Evolutionary conservation across 2,329 filamentous ascomycete genomes (phyloP), one percentile per base, ranked within the genome.

Genomic region (Aspergillus cejpii): DNA sequence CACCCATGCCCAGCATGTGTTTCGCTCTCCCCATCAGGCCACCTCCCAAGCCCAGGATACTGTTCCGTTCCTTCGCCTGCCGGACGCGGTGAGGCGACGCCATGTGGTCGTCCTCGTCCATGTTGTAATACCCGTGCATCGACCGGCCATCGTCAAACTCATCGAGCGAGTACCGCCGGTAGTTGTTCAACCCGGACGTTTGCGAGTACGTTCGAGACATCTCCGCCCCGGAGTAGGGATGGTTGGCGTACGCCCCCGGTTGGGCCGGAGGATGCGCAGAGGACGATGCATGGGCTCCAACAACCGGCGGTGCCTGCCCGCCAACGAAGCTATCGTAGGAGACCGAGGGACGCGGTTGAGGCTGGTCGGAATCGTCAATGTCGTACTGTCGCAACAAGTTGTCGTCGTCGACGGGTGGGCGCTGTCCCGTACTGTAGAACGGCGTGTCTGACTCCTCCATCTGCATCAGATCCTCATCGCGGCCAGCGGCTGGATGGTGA

Each of bases 311-410:
- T 48, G 75, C 70, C 49, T 73, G 74, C 52, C 54, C 81, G 52
- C 91, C 91, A 51, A 97, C 84, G 65, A 96, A 97, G 59, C 92
- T 85, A 74, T 96, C 91, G 69, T 96, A 96, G 47, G 89, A 94
- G 41, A 91, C 82, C 20, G 90, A 96, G 41, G 89, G 87, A 55
- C 91, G 85, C 45, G 81, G 70, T 50, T 79, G 78, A 37, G 77
- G 72, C 56, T 77, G 73, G 53, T 86, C 79, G 51, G 76, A 73
- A 53, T 80, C 75, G 59, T 86, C 77, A 61, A 84, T 81, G 60
- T 85, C 79, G 70, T 87, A 90, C 53, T 80, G 80, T 63, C 81
- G 79, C 61, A 91, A 72, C 38, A 94, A 74, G 54, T 90, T 82
- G 55, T 94, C 85, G 65, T 95, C 89, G 65, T 84, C 84, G 49